Conservation (phyloP, 2,329 filamentous ascomycete species). For the Zymoseptoria passerinii region DNA sequence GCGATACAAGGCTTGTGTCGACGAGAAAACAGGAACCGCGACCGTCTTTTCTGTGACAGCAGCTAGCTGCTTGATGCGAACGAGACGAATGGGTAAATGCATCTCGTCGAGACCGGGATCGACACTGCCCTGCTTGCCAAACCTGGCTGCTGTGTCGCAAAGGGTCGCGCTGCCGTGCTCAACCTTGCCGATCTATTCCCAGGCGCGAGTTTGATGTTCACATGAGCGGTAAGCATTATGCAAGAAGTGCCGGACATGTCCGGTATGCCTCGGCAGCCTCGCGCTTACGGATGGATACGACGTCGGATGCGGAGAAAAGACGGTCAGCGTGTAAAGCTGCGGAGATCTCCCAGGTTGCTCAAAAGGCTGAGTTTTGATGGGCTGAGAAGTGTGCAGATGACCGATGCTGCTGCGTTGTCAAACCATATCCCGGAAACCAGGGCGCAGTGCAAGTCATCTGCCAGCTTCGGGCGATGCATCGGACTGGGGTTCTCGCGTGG, state of each 20-base stretch:
- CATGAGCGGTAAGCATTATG: neutral
- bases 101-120: neutral
- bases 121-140: neutral
- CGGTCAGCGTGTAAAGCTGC: neutral
- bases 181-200: neutral
- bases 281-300: neutral
- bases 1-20: neutral
- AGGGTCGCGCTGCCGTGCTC: neutral
- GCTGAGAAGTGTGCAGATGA: neutral
- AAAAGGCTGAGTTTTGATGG: neutral
- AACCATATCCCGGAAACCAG: neutral
- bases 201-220: neutral
- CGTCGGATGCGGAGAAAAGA: neutral
- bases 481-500: neutral
- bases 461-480: neutral
- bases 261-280: too few species aligned
- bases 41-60: neutral
- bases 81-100: neutral
- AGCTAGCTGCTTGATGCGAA: neutral
- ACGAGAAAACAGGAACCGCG: neutral
- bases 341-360: neutral
- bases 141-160: neutral
- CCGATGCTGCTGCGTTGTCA: neutral
- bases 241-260: neutral
- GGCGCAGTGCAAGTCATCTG: neutral